Base-by-base conservation (phyloP, 208 protist species). In the Angomonas desouzai region DNA sequence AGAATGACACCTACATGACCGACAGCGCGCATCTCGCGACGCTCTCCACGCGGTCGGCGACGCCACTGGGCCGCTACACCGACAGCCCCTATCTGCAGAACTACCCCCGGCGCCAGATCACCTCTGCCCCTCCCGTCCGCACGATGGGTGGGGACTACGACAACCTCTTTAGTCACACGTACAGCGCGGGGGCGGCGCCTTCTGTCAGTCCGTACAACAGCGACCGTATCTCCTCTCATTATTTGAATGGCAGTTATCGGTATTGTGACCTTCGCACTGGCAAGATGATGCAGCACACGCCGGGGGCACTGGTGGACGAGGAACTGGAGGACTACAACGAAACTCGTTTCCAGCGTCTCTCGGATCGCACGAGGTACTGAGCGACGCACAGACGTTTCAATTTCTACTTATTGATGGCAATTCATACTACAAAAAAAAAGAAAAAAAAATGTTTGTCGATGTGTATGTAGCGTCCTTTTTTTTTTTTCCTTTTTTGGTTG, bases 51-150 rank as follows among this genome's bases (percentile, higher is more conserved):
- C 51, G 13, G 28, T 34, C 51, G 25, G 27, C 51, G 25, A 51
- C 45, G 45, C 45, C 45, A 4, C 45, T 51, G 23, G 22, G 27
- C 22, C 51, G 51, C 27, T 57, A 57, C 28, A 29, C 27, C 23
- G 27, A 57, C 7, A 29, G 51, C 10, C 51, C 51, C 9, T 57
- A 29, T 57, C 25, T 51, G 25, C 51, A 57, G 51, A 57, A 29
- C 28, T 57, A 36, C 51, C 27, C 51, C 3, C 27, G 51, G 13
- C 51, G 27, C 6, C 27, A 29, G 27, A 34, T 34, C 51, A 57
- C 51, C 51, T 57, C 51, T 25, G 51, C 51, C 16, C 29, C 51
- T 32, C 29, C 51, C 25, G 51, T 25, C 23, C 27, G 27, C 51
- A 57, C 51, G 4, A 4, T 29, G 16, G 51, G 29, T 36, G 51